Evolutionary conservation across 345 rosid species (phyloP), one percentile per base, ranked within the genome.

Genomic region (Combretum micranthum): DNA sequence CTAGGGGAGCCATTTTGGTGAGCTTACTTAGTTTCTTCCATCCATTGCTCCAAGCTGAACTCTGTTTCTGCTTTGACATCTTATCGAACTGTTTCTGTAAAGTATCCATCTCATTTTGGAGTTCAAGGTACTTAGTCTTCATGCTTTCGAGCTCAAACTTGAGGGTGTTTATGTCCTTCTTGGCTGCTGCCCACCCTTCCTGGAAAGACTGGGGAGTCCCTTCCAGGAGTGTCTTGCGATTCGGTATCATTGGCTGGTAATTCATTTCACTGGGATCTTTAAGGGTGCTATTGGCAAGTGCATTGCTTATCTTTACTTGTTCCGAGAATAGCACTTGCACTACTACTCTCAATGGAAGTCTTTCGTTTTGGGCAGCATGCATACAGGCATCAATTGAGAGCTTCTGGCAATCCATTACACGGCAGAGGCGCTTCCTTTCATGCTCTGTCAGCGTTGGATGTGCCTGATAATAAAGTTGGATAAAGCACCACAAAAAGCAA

Each of bases 321-420:
- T 92, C 97, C 0, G 97, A 88, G n/a, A n/a, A n/a, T n/a, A n/a
- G n/a, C n/a, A n/a, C n/a, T n/a, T n/a, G n/a, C n/a, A n/a, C n/a
- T n/a, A n/a, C n/a, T n/a, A n/a, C n/a, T n/a, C n/a, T n/a, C n/a
- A n/a, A n/a, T n/a, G n/a, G n/a, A n/a, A n/a, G n/a, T n/a, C n/a
- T n/a, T n/a, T n/a, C n/a, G n/a, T n/a, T n/a, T n/a, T n/a, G n/a
- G n/a, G n/a, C n/a, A 2, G 94, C 99, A 17, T 92, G 99, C 94
- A 86, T 80, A 61, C 99, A 86, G 1, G 98, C 98, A 45, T 92
- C 98, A 46, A 92, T 82, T 2, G 99, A 92, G 52, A 92, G 94
- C 64, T 92, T 92, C 68, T 88, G 99, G 72, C 97, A 88, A 70
- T 92, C 96, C 97, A 92, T 86, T 20, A 92, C 88, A 6, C 99